These are phyloP conservation scores for Cadophora sp. DNA, from an alignment of 2,329 filamentous ascomycete species.

Conservation along the genomic window DNA sequence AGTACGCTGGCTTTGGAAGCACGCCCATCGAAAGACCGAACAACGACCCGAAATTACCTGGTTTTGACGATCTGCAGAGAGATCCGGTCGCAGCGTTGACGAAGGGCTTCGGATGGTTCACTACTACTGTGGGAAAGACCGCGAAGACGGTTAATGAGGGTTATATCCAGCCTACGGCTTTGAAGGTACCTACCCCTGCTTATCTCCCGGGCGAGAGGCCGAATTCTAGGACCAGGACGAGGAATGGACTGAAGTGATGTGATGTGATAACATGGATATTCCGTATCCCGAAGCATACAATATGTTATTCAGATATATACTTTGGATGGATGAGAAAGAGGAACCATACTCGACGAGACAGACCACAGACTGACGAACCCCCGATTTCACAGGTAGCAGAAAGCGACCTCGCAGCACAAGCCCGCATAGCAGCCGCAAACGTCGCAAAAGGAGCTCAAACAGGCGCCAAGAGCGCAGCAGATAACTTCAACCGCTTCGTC, in stretches of 20 bases:
- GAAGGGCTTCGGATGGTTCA: slow-evolving; percentile 95
- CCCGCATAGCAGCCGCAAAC: slow-evolving; percentile 67
- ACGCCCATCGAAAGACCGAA: slow-evolving; percentile 58
- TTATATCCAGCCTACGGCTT: slow-evolving; percentile 91
- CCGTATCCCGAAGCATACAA: no score
- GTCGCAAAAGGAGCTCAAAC: slow-evolving; percentile 70
- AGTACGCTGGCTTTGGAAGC: slow-evolving; percentile 90
- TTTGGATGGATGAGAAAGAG: no score
- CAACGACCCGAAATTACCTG: slow-evolving; percentile 60
- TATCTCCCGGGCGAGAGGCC: slow-evolving; percentile 13
- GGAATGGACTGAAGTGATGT: not conserved
- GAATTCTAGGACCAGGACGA: not conserved
- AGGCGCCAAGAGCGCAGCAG: slow-evolving; percentile 77
- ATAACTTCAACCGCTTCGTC: slow-evolving; percentile 85
- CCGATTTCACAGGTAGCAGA: slow-evolving; percentile 69
- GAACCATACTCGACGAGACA: not conserved
- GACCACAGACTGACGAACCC: slow-evolving; percentile 33
- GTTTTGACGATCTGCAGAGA: slow-evolving; percentile 86
- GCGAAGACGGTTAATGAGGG: slow-evolving; percentile 90
- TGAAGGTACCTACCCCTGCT: slow-evolving; percentile 66
- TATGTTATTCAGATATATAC: no score
- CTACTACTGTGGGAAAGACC: slow-evolving; percentile 84
- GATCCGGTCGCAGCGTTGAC: slow-evolving; percentile 88
- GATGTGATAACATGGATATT: no score
- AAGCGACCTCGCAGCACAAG: slow-evolving; percentile 76